Percentiles rank a stretch among this genome's conserved stretches.
These are phyloP conservation scores for Paraconiothyrium sp. DNA, from an alignment of 2,329 filamentous ascomycete species.

Conservation along the genomic window DNA sequence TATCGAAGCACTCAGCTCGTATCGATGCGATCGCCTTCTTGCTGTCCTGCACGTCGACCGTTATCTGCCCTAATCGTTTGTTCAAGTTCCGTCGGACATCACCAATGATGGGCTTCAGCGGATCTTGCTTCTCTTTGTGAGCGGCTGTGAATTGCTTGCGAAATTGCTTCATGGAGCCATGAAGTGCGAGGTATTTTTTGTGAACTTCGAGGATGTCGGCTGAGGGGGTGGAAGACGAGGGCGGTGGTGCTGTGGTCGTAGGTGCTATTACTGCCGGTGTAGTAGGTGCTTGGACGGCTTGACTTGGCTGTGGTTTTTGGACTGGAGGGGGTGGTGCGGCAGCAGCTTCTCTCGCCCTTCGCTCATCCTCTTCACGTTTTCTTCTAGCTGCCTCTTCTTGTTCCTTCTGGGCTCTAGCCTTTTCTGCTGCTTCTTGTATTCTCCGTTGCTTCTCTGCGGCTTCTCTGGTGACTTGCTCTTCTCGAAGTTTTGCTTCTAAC, in stretches of 20 bases:
- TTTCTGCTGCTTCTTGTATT: slow-evolving; percentile 43
- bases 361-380: slow-evolving; percentile 42
- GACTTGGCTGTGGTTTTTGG: slow-evolving; percentile 27
- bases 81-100: slow-evolving; percentile 45
- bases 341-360: slow-evolving; percentile 39
- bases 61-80: slow-evolving; percentile 47
- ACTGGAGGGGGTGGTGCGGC: slow-evolving; percentile 33
- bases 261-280: slow-evolving; percentile 18
- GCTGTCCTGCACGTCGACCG: slow-evolving; percentile 37
- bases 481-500: slow-evolving; percentile 46
- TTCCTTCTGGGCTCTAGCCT: slow-evolving; percentile 42
- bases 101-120: slow-evolving; percentile 41
- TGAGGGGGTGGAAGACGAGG: slow-evolving; percentile 14
- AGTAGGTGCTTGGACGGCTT: slow-evolving; percentile 21
- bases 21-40: slow-evolving; percentile 38
- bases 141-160: slow-evolving; percentile 40
- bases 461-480: slow-evolving; percentile 42
- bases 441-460: slow-evolving; percentile 38
- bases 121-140: slow-evolving; percentile 33
- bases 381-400: slow-evolving; percentile 40
- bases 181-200: slow-evolving; percentile 46
- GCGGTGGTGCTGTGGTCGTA: slow-evolving; percentile 20
- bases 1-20: slow-evolving; percentile 40
- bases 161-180: slow-evolving; percentile 49
- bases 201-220: slow-evolving; percentile 43